Base-by-base conservation (phyloP, 2,329 filamentous ascomycete genomes). In the Davidsoniella virescens region DNA sequence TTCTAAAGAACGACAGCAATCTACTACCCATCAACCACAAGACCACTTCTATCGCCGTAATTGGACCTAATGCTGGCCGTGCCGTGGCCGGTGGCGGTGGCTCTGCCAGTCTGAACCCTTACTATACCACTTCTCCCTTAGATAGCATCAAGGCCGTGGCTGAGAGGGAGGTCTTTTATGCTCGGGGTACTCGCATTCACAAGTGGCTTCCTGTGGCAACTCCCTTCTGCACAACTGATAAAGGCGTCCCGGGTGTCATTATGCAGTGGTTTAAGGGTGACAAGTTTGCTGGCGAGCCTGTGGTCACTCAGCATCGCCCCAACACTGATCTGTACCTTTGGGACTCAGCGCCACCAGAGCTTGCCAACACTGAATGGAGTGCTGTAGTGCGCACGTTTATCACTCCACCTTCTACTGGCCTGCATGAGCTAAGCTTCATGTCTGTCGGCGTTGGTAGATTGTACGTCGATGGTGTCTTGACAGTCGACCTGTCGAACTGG, bases 301-400 rank as follows among this genome's bases (percentile, higher is more conserved):
- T 70, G 1, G 67, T 78, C 14, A 66, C 73, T 2, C 76, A 82
- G 58, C 69, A 70, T 47, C 72, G 79, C 54, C 70, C 66, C 6
- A 80, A 79, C 57, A 82, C 78, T 0, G 78, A 83, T 58, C 69
- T 83, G 1, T 82, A 80, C 67, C 67, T 84, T 2, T 83, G 79
- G 78, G 80, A 84, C 56, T 82, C 79, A 2, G 78, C 77, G 1
- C 80, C 79, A 5, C 60, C 73, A 14, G 67, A 69, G 18, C 67
- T 78, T 53, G 70, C 80, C 12, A 73, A 78, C 0, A 75, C 75
- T 0, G 71, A 77, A 49, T 82, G 77, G 70, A 82, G 78, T 1
- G 79, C 78, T 48, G 64, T 76, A 44, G 77, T 75, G 20, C 82
- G 72, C 46, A 78, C 76, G 0, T 70, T 67, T 33, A 63, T 84